Evolutionary conservation across 768 basidiomycete species (phyloP), one percentile per base, ranked within the genome.

Genomic region (Lentinula guzmanii): DNA sequence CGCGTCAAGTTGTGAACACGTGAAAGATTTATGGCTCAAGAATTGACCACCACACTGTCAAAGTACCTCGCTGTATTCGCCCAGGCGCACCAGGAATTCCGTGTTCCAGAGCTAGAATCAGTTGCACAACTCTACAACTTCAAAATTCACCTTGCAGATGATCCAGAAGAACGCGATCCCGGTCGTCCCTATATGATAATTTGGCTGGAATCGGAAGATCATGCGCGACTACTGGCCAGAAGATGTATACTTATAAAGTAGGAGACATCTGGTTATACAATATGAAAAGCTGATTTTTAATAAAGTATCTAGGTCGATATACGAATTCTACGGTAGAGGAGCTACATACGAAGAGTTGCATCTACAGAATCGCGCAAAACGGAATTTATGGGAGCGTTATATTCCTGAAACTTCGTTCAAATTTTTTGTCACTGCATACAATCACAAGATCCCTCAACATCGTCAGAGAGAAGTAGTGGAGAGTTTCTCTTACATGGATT

Each of bases 161-260:
- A 71, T 5, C 67, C 74, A 15, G 76, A 82, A 55, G 79, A 80
- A 64, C 71, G 74, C 61, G 84, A 88, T 72, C 72, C 79, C 6
- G 77, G 72, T 45, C 78, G 86, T 55, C 92, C 93, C 2, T 93
- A 89, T 72, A 87, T 93, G 83, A 74, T 91, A 48, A 72, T 95
- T 37, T 76, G 76, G 8, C 75, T 98, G 5, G 82, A 85, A 21
- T 70, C 77, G 31, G 93, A 93, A 65, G 83, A 86, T 39, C 86
- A 96, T 62, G 93, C 90, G 0, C 73, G 78, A 51, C 70, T 83
- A n/a, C 77, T 99, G 31, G 89, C 91, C 0, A 75, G 79, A 61
- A 76, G 96, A 65, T 91, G 93, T 66, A 86, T 96, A 48, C 71
- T 95, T 55, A 82, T 98, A 69, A 94, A 89, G 94, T 95, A 62